Conservation (phyloP, 2,329 filamentous ascomycete species). For the Colletotrichum theobromicola region DNA sequence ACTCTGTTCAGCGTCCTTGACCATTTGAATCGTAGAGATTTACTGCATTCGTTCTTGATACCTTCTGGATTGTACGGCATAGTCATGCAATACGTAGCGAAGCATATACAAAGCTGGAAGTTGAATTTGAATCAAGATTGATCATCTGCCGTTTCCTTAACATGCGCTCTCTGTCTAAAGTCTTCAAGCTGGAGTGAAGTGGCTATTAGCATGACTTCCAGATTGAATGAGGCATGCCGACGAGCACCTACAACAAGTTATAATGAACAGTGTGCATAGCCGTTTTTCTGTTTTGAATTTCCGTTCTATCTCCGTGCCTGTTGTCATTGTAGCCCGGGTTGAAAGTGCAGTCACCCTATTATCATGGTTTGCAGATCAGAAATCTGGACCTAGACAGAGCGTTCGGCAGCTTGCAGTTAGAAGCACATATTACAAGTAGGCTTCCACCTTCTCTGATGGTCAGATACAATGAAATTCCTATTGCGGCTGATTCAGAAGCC, state of each 20-base stretch:
- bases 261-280: too few species aligned
- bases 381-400: neutral
- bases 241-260: neutral
- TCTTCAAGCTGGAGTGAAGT: neutral
- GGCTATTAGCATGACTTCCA: neutral
- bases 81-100: neutral
- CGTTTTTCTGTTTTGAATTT: too few species aligned
- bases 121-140: neutral
- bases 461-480: neutral
- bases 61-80: neutral
- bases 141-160: neutral
- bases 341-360: neutral
- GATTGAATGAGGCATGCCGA: neutral
- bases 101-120: neutral
- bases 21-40: neutral
- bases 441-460: neutral
- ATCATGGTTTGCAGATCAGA: neutral
- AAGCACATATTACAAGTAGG: neutral
- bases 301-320: neutral
- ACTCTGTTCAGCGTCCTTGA: neutral
- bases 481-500: neutral
- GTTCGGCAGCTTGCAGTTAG: neutral
- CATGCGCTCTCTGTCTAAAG: rapidly evolving
- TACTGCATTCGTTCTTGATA: neutral
- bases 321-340: rapidly evolving